Evolutionary conservation across 306 rosid species (phyloP).

Genomic region (Cucumis cinereus): DNA sequence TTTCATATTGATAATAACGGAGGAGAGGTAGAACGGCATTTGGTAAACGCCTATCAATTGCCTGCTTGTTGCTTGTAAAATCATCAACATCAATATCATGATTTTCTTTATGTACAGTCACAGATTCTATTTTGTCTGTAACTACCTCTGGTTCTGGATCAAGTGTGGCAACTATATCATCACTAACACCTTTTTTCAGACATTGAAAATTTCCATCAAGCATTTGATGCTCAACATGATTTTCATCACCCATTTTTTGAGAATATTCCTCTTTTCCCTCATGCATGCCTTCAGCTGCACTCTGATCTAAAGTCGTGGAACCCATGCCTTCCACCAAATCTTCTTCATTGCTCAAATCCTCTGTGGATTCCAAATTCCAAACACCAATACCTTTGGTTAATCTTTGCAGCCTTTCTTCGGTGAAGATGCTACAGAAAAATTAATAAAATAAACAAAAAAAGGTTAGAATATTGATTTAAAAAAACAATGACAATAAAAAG

Average conservation of each 20-base stretch:
- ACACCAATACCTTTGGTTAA: conserved; percentile 52
- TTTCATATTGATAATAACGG: conserved; percentile 81
- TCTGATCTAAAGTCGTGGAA: conserved; percentile 21
- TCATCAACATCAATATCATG: conserved; percentile 45
- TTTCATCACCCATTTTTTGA: conserved; percentile 21
- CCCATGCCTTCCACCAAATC: conserved; percentile 32
- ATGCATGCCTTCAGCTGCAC: conserved; percentile 22
- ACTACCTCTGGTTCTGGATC: conserved; percentile 32
- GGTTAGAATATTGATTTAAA: neutral
- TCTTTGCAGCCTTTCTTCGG: conserved; percentile 87
- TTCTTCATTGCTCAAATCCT: conserved; percentile 21
- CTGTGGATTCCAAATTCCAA: conserved; percentile 43
- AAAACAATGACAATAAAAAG: neutral
- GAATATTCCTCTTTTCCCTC: conserved; percentile 27
- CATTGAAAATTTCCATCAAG: conserved; percentile 25
- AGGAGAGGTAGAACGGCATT: conserved; percentile 77
- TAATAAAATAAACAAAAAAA: conserved; percentile 17
- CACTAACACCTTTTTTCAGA: conserved; percentile 15
- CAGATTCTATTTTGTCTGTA: conserved; percentile 29
- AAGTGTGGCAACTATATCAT: conserved; percentile 20
- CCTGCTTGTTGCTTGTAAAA: conserved; percentile 44
- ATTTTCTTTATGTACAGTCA: conserved; percentile 29
- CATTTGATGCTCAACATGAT: conserved; percentile 24
- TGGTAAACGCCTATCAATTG: conserved; percentile 58
- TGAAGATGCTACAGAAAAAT: conserved; percentile 73